Evolutionary conservation across 2,329 filamentous ascomycete genomes (phyloP), one percentile per base, ranked within the genome.

Genomic region (Penicillium sp.): DNA sequence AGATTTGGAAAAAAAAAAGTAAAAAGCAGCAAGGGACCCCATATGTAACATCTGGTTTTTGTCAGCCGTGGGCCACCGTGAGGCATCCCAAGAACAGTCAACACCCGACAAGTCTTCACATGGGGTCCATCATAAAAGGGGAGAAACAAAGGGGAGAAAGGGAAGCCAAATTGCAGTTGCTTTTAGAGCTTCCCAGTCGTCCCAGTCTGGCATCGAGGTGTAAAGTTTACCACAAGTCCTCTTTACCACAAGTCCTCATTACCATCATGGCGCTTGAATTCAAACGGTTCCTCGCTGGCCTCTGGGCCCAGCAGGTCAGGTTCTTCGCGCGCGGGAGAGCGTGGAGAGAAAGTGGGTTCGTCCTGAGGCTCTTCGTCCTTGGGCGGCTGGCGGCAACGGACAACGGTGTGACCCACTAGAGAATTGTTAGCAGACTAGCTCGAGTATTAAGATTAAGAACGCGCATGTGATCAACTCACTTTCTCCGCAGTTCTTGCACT

Each of bases 401-500:
- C 70, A 46, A 72, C 50, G 16, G 75, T 78, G 50, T 79, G 76
- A n/a, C 76, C 76, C 71, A 77, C 76, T 78, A 49, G 19, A 19
- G 15, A 49, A 51, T 46, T 10, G 27, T 66, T 53, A 68, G 52
- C n/a, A 53, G 11, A 27, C 9, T 48, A 36, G 36, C 23, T 49
- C 16, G 3, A 33, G 44, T 19, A 41, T n/a, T 50, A 41, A 13
- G 36, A 41, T n/a, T 50, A 41, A 13, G 36, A 29, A 10, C 41
- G 19, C 5, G 21, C 23, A 2, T 13, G 29, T 34, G 8, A 44
- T 44, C 7, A 41, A 69, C 72, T 65, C 65, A 78, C 77, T 76
- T 51, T 78, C 72, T 13, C 73, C 71, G 47, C 78, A 80, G 31
- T 75, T 75, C 60, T 72, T 76, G 64, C 78, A 80, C 56, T 77